These are phyloP conservation scores for Apiotrichum brassicae DNA, from an alignment of 1,284 basidiomycete genomes.

Conservation along the genomic window DNA sequence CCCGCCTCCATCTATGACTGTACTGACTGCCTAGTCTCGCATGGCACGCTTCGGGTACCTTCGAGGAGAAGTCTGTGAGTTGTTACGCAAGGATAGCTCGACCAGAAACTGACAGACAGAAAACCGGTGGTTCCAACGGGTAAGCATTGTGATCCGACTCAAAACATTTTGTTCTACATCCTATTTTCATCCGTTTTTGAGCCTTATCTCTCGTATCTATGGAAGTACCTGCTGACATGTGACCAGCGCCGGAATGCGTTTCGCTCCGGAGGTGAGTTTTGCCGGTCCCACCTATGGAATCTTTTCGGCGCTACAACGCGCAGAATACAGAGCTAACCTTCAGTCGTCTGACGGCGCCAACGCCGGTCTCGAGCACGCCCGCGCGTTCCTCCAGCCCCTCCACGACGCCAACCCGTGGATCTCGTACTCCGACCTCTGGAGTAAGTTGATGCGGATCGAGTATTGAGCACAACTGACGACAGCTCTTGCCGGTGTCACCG, in stretches of 20 bases:
- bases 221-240: constrained; percentile 3
- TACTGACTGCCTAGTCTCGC: constrained; percentile 43
- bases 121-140: constrained; percentile 52
- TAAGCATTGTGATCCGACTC: no score
- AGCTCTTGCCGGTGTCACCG: constrained; percentile 49
- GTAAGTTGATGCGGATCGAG: constrained; percentile 18
- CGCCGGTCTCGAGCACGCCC: constrained; percentile 51
- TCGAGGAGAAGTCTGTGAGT: constrained; percentile 37
- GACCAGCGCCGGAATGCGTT: constrained; percentile 36
- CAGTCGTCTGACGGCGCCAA: constrained; percentile 44
- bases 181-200: background rate
- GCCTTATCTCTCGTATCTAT: no score
- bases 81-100: no score
- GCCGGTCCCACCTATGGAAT: no score
- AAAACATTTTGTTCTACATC: no score
- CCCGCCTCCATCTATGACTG: background rate
- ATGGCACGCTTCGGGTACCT: constrained; percentile 53
- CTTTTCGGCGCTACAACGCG: background rate
- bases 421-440: constrained; percentile 51
- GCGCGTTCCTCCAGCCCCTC: constrained; percentile 51
- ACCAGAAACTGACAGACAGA: background rate
- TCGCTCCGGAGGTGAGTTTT: constrained; percentile 47
- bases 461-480: background rate
- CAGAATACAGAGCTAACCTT: constrained; percentile 6
- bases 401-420: constrained; percentile 52